These are phyloP conservation scores for Solanum paucissectum DNA, from an alignment of 257 asterid species.

Conservation along the genomic window DNA sequence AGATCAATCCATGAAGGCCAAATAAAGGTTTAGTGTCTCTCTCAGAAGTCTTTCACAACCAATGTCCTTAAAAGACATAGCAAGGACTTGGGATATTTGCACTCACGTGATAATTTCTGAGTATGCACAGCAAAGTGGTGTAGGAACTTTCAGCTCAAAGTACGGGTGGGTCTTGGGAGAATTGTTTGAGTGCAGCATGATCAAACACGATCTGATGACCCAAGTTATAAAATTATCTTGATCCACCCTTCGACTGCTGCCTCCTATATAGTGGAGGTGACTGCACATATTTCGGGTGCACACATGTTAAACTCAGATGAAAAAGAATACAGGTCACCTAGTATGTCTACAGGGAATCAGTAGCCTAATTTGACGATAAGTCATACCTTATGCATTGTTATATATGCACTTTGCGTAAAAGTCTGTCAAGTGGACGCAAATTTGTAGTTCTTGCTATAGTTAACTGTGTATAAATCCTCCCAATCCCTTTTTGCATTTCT, in stretches of 20 bases:
- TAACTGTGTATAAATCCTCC: not conserved
- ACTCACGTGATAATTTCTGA: slow-evolving; percentile 61
- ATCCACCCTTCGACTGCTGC: not conserved
- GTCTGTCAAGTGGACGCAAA: not conserved
- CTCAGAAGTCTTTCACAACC: slow-evolving; percentile 66
- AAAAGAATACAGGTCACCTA: not conserved
- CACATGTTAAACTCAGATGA: not conserved
- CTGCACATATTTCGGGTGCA: not conserved
- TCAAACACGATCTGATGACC: not conserved
- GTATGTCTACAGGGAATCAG: not conserved
- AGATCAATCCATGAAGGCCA: slow-evolving; percentile 59
- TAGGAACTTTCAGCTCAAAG: slow-evolving; percentile 80
- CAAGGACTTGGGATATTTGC: slow-evolving; percentile 72
- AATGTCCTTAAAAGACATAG: slow-evolving; percentile 66
- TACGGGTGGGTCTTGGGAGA: slow-evolving; percentile 81
- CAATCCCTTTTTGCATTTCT: not conserved
- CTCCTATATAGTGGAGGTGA: not conserved
- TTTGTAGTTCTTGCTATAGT: not conserved
- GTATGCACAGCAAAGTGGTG: slow-evolving; percentile 67
- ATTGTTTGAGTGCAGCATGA: slow-evolving; percentile 35
- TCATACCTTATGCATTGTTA: not conserved
- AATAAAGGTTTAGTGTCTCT: slow-evolving; percentile 61
- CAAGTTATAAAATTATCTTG: not conserved
- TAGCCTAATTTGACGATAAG: not conserved
- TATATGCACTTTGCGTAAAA: not conserved